Evolutionary conservation across 2,329 filamentous ascomycete species (phyloP), one percentile per base, ranked within the genome.

Genomic region (Pleoardoris graminearum): DNA sequence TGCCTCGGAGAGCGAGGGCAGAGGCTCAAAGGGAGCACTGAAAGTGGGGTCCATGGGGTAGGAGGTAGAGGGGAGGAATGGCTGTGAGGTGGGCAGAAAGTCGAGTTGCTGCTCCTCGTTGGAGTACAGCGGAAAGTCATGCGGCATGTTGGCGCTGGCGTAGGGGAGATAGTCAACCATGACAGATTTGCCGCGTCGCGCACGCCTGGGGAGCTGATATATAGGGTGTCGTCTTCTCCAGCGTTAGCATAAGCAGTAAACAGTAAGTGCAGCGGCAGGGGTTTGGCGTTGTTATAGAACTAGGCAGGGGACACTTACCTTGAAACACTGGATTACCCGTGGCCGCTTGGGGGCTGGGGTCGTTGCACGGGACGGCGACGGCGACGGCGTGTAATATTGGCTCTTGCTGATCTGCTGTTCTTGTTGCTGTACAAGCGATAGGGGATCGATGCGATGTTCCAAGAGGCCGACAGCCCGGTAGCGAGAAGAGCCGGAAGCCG

Each of bases 81-180:
- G 48, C 32, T 72, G 70, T 52, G 52, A 60, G 35, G 60, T 63
- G 19, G 67, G 57, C n/a, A 66, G 58, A 50, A 63, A 69, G 16
- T 73, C 66, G 21, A 71, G 50, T 16, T 70, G 69, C 47, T 67
- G 61, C 33, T 72, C 63, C 23, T 70, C 64, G 49, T 60, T 63
- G 39, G 72, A 58, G 59, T 75, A 74, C 43, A 75, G 67, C 55
- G 73, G 66, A 37, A 74, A 73, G 61, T 75, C 72, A 52, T 68
- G 62, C 47, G 67, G 59, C 69, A 75, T 73, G 57, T 29, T 60
- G 51, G 55, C 45, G 7, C 58, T 48, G 23, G 66, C 60, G 54
- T 69, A 71, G 32, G 64, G 60, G 22, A 61, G 51, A 61, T 68
- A 74, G 43, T 72, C 68, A 51, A 72, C 66, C 72, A 75, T 75